Base-by-base conservation (phyloP, 495 filamentous ascomycete species). In the Ascodesmis nigricans region DNA sequence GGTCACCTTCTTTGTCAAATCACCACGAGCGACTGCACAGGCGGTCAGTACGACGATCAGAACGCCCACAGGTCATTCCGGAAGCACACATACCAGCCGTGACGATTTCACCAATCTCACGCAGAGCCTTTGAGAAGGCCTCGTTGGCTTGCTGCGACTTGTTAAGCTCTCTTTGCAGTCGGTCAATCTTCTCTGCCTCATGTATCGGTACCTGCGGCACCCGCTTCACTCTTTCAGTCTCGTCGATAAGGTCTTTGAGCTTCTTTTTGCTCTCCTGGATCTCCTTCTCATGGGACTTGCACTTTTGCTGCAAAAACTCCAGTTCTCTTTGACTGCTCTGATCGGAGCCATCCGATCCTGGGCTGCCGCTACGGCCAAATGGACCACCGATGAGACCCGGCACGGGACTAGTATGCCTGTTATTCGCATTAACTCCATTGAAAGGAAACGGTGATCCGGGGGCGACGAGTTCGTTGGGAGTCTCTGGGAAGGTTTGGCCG, bases 101-200 rank as follows among this genome's bases (percentile, higher is more conserved):
- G 20, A 52, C 49, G 42, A 99, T 95, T 43, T 77, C 84, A 35
- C 87, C 87, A 52, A 99, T 99, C 55, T 99, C 87, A 36, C 81
- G 71, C 19, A 99, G 58, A 11, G 84, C 83, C 57, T 95, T 99
- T 47, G 91, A 81, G 64, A 95, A 99, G 46, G 87, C 90, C 49
- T 91, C 78, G 56, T 99, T 99, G 43, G 90, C 87, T 59, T 93
- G 83, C 43, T 92, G 81, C 48, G 91, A 79, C 54, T 95, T 99
- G 58, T 71, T 75, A 30, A 99, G 62, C 56, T 99, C 90, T 10
- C 87, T 67, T 55, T 93, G 82, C 20, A 97, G 59, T 5, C 65
- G 58, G 26, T 63, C 63, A 35, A 77, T 70, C 45, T 75, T 49
- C 31, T 46, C 43, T 32, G 47, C 69, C 42, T 75, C 47, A 16